These are phyloP conservation scores for Symbiodinium pilosum DNA, from an alignment of 73 alveolate species.

Conservation along the genomic window DNA sequence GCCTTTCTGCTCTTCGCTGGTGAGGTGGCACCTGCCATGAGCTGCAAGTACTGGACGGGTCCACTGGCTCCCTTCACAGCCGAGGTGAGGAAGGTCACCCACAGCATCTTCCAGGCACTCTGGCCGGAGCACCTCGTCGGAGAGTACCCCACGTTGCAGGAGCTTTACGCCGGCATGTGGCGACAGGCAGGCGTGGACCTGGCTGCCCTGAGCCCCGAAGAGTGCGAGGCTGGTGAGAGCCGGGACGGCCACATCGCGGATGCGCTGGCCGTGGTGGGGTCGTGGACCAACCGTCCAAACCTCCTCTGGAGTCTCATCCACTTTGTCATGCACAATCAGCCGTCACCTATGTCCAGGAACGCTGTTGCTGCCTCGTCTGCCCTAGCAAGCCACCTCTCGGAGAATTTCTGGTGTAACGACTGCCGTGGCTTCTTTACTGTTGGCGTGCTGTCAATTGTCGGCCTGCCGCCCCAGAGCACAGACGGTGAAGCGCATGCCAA, in stretches of 20 bases:
- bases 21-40: constrained; percentile 46
- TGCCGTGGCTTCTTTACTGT: constrained; percentile 62
- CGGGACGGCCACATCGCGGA: constrained; percentile 22
- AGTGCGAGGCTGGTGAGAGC: constrained; percentile 53
- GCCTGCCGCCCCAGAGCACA: constrained; percentile 76
- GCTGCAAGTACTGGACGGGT: constrained; percentile 61
- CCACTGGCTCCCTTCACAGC: constrained; percentile 8
- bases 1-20: constrained; percentile 62
- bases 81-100: background rate
- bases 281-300: constrained; percentile 41
- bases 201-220: constrained; percentile 18
- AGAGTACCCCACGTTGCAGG: constrained; percentile 8
- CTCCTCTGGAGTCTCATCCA: constrained; percentile 50
- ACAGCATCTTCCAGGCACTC: constrained; percentile 59
- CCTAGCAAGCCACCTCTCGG: constrained; percentile 45
- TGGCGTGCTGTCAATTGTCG: constrained; percentile 32
- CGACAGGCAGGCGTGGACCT: constrained; percentile 8
- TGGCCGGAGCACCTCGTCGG: constrained; percentile 38
- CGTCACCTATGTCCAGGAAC: constrained; percentile 54
- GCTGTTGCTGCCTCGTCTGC: constrained; percentile 54
- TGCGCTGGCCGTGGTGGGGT: constrained; percentile 59
- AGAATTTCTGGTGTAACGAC: constrained; percentile 73
- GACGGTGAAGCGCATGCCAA: constrained; percentile 46
- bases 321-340: constrained; percentile 68
- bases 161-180: constrained; percentile 41